Percentiles rank a stretch among this genome's conserved stretches.
Conservation (phyloP, 805 yeast species). For the Candida vaughaniae region DNA sequence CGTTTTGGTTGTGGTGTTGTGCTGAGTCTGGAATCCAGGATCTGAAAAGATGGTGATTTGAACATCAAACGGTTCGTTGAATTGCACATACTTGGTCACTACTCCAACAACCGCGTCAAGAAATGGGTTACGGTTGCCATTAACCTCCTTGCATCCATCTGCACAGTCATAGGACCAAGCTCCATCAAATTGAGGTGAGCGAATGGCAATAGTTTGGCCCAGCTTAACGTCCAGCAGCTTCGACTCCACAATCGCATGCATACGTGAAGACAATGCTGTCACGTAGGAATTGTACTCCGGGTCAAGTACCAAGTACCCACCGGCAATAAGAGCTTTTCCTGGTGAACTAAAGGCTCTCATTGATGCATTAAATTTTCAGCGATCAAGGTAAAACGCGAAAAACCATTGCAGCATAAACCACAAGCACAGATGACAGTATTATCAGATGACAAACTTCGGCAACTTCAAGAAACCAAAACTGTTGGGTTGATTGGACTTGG, state of each 20-base stretch:
- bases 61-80: constrained; percentile 30
- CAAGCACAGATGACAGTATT: constrained; percentile 58
- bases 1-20: constrained; percentile 33
- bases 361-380: background rate
- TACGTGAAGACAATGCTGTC: constrained; percentile 84
- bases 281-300: constrained; percentile 75
- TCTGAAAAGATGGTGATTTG: constrained; percentile 75
- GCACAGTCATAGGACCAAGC: constrained; percentile 58
- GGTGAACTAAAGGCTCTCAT: constrained; percentile 78
- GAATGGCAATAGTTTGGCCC: constrained; percentile 38
- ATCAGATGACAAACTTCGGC: constrained; percentile 10
- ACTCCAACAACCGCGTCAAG: constrained; percentile 60
- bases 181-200: constrained; percentile 82
- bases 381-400: no score
- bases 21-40: constrained; percentile 84
- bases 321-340: constrained; percentile 91
- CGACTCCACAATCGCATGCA: constrained; percentile 64
- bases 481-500: constrained; percentile 95
- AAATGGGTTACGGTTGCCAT: constrained; percentile 63
- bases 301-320: constrained; percentile 90
- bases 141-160: constrained; percentile 21
- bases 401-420: no score
- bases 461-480: constrained; percentile 39
- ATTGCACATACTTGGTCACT: constrained; percentile 52
- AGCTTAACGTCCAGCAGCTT: constrained; percentile 10